Evolutionary conservation across 306 rosid genomes (phyloP).

Genomic region (Vachellia pachyceras): DNA sequence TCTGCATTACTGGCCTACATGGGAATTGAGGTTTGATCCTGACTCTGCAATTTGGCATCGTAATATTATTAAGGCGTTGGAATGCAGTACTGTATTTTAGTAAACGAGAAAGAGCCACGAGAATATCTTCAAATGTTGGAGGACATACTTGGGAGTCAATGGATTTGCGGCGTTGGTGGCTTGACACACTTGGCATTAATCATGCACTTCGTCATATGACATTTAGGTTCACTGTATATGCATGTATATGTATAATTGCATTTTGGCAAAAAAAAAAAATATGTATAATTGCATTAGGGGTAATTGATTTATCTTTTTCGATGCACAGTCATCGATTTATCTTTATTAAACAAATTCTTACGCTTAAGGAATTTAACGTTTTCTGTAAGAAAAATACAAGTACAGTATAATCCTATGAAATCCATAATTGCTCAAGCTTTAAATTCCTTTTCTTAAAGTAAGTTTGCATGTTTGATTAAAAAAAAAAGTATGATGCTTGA

Average conservation of each 20-base stretch:
- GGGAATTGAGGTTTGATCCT: slow-evolving; percentile 86
- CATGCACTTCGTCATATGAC: slow-evolving; percentile 20
- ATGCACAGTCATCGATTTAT: no score
- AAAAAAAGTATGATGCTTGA: no score
- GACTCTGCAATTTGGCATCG: slow-evolving; percentile 84
- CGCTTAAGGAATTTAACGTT: no score
- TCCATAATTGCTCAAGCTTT: no score
- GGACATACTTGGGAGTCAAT: slow-evolving; percentile 25
- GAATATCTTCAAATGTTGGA: slow-evolving; percentile 15
- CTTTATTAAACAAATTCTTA: no score
- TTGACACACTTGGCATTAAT: slow-evolving; percentile 35
- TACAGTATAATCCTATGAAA: no score
- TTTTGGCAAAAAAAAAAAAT: no score
- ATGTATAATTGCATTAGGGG: no score
- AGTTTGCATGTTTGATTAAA: no score
- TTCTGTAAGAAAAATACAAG: no score
- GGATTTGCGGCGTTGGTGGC: slow-evolving; percentile 35
- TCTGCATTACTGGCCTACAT: slow-evolving; percentile 94
- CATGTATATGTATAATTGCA: neutral
- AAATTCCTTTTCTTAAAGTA: no score
- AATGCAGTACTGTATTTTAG: slow-evolving; percentile 40
- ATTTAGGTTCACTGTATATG: slow-evolving; percentile 1
- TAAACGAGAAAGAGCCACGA: slow-evolving; percentile 7
- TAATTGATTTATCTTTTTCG: no score
- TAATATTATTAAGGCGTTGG: slow-evolving; percentile 63